A percentile compares a stretch with the other conserved stretches of the same genome.
Evolutionary conservation across 1,139 yeast species (phyloP).

Genomic region (Ogataea hybrid): DNA sequence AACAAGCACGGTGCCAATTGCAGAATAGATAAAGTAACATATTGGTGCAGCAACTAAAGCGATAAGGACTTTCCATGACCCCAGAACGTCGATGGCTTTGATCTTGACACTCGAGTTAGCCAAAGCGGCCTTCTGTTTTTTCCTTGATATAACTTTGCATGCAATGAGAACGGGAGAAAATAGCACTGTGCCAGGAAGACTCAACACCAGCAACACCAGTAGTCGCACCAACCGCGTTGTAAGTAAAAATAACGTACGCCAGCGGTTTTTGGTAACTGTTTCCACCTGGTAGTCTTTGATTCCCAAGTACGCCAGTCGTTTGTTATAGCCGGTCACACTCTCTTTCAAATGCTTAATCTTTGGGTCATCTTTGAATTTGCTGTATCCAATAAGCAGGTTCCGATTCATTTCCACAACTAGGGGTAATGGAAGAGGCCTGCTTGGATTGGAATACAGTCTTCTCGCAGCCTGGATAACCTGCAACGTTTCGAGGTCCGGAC

Average conservation of each 20-base stretch:
- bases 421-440: conserved; percentile 55
- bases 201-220: conserved; percentile 40
- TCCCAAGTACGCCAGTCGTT: conserved; percentile 50
- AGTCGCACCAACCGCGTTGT: conserved; percentile 39
- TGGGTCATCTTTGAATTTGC: conserved; percentile 57
- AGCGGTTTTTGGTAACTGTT: conserved; percentile 39
- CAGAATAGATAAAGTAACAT: conserved; percentile 61
- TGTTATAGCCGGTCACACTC: conserved; percentile 55
- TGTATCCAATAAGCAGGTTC: conserved; percentile 62
- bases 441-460: conserved; percentile 58
- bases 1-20: conserved; percentile 46
- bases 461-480: conserved; percentile 77
- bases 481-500: conserved; percentile 72
- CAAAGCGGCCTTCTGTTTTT: conserved; percentile 60
- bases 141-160: conserved; percentile 51
- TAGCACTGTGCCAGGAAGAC: conserved; percentile 65
- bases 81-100: conserved; percentile 69
- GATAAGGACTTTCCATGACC: conserved; percentile 74
- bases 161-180: conserved; percentile 67
- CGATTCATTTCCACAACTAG: conserved; percentile 72
- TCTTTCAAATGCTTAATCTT: conserved; percentile 49
- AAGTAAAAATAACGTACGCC: conserved; percentile 39
- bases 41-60: conserved; percentile 69
- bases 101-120: conserved; percentile 67
- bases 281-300: conserved; percentile 73